Evolutionary conservation across 2,329 filamentous ascomycete species (phyloP).

Genomic region (Claviceps fusiformis): DNA sequence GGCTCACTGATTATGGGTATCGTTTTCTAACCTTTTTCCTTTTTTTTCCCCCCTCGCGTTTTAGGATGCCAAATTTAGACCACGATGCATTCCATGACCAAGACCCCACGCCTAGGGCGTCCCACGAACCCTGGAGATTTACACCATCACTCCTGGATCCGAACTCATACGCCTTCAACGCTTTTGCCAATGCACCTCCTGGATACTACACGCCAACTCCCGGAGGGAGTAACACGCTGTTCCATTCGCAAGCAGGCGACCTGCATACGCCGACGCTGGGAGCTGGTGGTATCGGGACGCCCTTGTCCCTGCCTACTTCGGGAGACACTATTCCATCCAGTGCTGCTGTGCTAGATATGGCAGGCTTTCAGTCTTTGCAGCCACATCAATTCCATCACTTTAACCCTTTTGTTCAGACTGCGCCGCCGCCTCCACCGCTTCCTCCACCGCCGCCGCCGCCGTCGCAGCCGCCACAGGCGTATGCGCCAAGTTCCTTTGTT

Average conservation of each 20-base stretch:
- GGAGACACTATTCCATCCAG: constrained; percentile 46
- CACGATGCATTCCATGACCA: constrained; percentile 44
- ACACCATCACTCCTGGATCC: constrained; percentile 82
- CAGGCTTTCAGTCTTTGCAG: constrained; percentile 50
- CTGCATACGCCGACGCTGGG: constrained; percentile 70
- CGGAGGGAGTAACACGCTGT: constrained; percentile 65
- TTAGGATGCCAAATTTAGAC: constrained; percentile 12
- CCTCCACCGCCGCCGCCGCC: constrained; percentile 27
- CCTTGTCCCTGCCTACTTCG: constrained; percentile 63
- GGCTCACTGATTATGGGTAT: neutral
- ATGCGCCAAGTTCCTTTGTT: constrained; percentile 66
- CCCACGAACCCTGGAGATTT: constrained; percentile 73
- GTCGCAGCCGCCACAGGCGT: constrained; percentile 42
- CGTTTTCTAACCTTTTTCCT: neutral
- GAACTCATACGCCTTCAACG: constrained; percentile 66
- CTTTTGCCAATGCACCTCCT: constrained; percentile 65
- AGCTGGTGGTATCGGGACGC: constrained; percentile 64
- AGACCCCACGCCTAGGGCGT: constrained; percentile 69
- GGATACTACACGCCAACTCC: constrained; percentile 84
- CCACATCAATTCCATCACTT: constrained; percentile 52
- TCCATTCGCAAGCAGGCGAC: constrained; percentile 73
- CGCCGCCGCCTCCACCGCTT: constrained; percentile 31
- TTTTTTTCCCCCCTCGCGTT: too few species aligned
- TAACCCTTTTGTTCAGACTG: constrained; percentile 56
- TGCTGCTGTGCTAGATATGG: constrained; percentile 47